Percentiles rank a stretch among this genome's conserved stretches.
phyloP scores from a whole-genome alignment of 2,329 filamentous ascomycete genomes.

The Epichloe bromicola region DNA sequence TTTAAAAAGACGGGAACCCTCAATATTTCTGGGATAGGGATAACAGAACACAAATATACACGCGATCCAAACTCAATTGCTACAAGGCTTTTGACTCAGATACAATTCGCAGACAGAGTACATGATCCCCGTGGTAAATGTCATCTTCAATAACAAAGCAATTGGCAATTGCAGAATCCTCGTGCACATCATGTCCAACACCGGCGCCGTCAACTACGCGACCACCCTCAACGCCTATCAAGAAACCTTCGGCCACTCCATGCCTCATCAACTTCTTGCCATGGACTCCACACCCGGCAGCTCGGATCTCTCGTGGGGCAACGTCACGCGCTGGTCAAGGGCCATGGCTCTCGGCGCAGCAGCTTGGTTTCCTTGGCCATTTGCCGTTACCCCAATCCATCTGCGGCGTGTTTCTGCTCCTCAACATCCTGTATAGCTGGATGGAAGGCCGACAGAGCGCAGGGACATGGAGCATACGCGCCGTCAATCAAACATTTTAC shows the following conservation, averaged over 20 bases:
- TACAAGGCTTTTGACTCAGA: no score
- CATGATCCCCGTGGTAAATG: constrained; percentile 33
- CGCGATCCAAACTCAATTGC: no score
- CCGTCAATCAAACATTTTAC: constrained; percentile 23
- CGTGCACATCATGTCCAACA: constrained; percentile 45
- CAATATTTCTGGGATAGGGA: no score
- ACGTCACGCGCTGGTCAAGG: constrained; percentile 36
- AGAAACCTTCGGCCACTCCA: constrained; percentile 19
- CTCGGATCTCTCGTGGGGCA: constrained; percentile 25
- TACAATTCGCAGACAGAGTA: constrained; percentile 15
- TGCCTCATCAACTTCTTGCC: constrained; percentile 36
- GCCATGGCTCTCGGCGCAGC: constrained; percentile 39
- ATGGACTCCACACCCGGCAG: constrained; percentile 42
- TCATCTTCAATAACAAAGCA: constrained; percentile 17
- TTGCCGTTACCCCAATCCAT: constrained; percentile 31
- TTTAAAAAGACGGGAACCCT: no score
- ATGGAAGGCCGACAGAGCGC: constrained; percentile 26
- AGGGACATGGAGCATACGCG: constrained; percentile 24
- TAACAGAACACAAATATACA: no score
- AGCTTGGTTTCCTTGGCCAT: constrained; percentile 34
- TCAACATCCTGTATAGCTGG: constrained; percentile 22
- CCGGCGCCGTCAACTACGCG: constrained; percentile 40
- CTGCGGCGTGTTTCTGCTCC: constrained; percentile 30
- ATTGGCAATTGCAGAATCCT: constrained; percentile 24
- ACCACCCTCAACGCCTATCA: constrained; percentile 35